These are phyloP conservation scores for Linnemannia hyalina DNA, from an alignment of 192 early-diverging fungal species.

Conservation along the genomic window DNA sequence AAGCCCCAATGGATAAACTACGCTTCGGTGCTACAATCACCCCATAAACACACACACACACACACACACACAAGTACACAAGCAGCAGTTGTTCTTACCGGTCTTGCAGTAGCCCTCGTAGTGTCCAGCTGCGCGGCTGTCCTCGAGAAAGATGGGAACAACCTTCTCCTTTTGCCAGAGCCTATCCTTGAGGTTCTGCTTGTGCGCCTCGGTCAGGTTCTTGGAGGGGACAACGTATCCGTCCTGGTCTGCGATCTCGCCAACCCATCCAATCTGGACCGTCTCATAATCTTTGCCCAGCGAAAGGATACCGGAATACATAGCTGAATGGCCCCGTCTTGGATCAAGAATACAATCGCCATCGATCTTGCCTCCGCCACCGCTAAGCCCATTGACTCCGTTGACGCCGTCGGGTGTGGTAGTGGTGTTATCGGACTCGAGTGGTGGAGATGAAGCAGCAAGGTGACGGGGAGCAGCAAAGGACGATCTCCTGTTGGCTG, in stretches of 20 bases:
- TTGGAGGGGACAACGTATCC: constrained; percentile 69
- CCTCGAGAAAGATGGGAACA: constrained; percentile 86
- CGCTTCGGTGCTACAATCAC: not conserved
- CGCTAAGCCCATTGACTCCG: not conserved
- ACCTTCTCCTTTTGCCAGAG: constrained; percentile 69
- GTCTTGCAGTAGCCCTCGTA: constrained; percentile 99
- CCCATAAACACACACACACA: not conserved
- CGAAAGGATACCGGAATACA: constrained; percentile 87
- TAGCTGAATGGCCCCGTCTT: constrained; percentile 88
- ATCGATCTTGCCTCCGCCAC: not conserved
- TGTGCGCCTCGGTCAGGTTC: constrained; percentile 63
- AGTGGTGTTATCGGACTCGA: not conserved
- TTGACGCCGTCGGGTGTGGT: not conserved
- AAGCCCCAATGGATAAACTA: not conserved
- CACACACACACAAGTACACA: not conserved
- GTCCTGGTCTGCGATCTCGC: constrained; percentile 68
- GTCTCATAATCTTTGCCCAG: constrained; percentile 72
- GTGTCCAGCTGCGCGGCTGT: constrained; percentile 78
- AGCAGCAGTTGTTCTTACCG: constrained; percentile 59
- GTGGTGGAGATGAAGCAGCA: constrained; percentile 22
- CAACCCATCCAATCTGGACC: constrained; percentile 83
- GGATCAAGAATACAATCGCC: constrained; percentile 65
- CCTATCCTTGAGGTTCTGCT: constrained; percentile 64
- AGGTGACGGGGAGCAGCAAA: constrained; percentile 40
- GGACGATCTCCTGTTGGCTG: constrained; percentile 38